phyloP scores from a whole-genome alignment of 495 filamentous ascomycete genomes.

The Aspergillus bridgeri region DNA sequence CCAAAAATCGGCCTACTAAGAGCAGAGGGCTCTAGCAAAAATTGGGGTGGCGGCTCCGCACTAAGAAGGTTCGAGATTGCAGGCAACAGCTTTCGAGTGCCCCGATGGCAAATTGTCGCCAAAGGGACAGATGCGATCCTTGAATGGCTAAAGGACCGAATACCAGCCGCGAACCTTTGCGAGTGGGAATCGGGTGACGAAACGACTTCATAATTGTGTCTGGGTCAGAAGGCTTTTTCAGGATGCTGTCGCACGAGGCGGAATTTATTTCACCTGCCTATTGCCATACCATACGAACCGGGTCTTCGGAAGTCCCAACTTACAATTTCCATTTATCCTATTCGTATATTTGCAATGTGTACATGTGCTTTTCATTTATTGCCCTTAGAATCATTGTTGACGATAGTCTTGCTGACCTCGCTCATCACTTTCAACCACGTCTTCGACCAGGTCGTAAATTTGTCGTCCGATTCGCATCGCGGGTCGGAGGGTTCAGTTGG shows the following conservation, averaged over 20 bases:
- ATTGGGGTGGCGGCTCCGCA: constrained; percentile 35
- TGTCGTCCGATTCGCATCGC: constrained; percentile 34
- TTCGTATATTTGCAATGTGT: not conserved
- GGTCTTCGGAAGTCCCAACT: not conserved
- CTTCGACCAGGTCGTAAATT: constrained; percentile 45
- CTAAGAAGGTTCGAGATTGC: constrained; percentile 61
- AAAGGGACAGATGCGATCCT: constrained; percentile 86
- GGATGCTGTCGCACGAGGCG: not conserved
- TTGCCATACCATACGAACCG: not conserved
- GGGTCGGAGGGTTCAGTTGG: constrained; percentile 3
- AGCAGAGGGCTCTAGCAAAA: constrained; percentile 41
- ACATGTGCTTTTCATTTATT: not conserved
- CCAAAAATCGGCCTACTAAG: constrained; percentile 72
- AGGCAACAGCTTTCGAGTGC: constrained; percentile 81
- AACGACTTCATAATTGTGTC: not conserved
- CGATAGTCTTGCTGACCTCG: constrained; percentile 36
- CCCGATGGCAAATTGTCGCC: constrained; percentile 79
- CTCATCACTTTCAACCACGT: constrained; percentile 49
- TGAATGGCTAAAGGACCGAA: constrained; percentile 74
- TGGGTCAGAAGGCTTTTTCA: too few species aligned
- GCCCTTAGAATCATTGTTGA: not conserved
- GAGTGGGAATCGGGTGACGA: constrained; percentile 33
- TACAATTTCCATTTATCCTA: not conserved
- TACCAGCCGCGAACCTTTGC: constrained; percentile 60
- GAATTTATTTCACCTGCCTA: too few species aligned